A percentile compares a stretch with the other conserved stretches of the same genome.
Evolutionary conservation across 2,329 filamentous ascomycete genomes (phyloP).

Genomic region (Davidsoniella neocaledoniae): DNA sequence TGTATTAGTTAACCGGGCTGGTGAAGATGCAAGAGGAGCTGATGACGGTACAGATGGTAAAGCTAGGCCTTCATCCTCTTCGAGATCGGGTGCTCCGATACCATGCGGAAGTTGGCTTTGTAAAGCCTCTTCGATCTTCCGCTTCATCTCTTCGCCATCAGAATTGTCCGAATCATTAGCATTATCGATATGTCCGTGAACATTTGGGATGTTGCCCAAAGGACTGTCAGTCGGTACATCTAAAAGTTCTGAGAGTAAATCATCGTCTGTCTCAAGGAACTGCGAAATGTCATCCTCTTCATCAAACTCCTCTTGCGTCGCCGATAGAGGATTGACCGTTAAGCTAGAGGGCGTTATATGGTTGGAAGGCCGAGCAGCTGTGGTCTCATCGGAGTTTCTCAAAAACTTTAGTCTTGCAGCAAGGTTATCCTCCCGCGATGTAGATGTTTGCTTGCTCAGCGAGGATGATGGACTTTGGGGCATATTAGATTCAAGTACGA

Average conservation of each 20-base stretch:
- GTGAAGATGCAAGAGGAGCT: constrained; percentile 20
- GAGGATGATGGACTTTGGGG: constrained; percentile 10
- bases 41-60: constrained; percentile 26
- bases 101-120: constrained; percentile 15
- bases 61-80: constrained; percentile 13
- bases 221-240: constrained; percentile 17
- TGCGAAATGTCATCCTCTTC: neutral
- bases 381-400: constrained; percentile 17
- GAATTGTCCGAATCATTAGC: constrained; percentile 25
- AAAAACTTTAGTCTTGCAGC: constrained; percentile 34
- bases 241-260: constrained; percentile 35
- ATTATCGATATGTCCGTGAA: neutral
- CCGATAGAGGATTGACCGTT: neutral
- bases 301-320: neutral
- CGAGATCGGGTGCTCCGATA: constrained; percentile 12
- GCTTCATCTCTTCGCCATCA: constrained; percentile 32
- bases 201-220: no score
- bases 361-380: neutral
- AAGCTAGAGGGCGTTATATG: neutral
- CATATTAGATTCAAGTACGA: neutral
- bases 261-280: constrained; percentile 32
- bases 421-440: constrained; percentile 33
- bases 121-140: constrained; percentile 28
- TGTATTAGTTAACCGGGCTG: constrained; percentile 15
- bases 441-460: constrained; percentile 23